Evolutionary conservation across 306 rosid genomes (phyloP), one percentile per base, ranked within the genome.

Genomic region (Hippophae tibetana): DNA sequence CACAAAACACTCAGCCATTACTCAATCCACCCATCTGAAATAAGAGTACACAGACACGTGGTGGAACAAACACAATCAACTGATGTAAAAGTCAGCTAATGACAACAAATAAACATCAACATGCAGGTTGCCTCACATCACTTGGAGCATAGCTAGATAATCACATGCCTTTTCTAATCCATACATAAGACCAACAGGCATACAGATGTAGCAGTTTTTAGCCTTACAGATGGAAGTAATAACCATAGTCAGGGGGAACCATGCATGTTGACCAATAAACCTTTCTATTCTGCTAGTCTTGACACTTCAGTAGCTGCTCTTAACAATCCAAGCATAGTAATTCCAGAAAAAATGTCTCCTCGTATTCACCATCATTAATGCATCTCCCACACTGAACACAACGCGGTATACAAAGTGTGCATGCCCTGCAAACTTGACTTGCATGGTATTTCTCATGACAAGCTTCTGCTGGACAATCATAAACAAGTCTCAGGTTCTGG

Each of bases 391-490:
- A 83, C 42, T 61, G 54, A 31, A 55, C 26, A 26, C 89, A 83
- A 44, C 86, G 79, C 25, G 71, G 62, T 52, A 70, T 70, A 74
- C 89, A 83, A 3, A 65, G 45, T 8, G 26, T 67, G 78, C 89
- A 83, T 47, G 72, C 89, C 78, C 86, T 72, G 72, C 89, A 83
- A 47, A 55, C 26, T 69, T 70, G 80, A 52, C 72, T 58, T 7
- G 72, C 61, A 53, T 63, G 72, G 18, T 70, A 70, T 67, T 80
- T 70, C 64, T 57, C 77, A 54, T 52, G 79, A 61, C 89, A 80
- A 69, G 68, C 73, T 74, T 65, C 75, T 26, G 73, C 78, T 10
- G 89, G 89, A 62, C 86, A 83, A 76, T 83, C 89, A 60, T 74
- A 83, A 60, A 83, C 84, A 10, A 68, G 60, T 45, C 78, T 73